Base-by-base conservation (phyloP, 1,284 basidiomycete genomes). In the Cryptococcus maquisensis region DNA sequence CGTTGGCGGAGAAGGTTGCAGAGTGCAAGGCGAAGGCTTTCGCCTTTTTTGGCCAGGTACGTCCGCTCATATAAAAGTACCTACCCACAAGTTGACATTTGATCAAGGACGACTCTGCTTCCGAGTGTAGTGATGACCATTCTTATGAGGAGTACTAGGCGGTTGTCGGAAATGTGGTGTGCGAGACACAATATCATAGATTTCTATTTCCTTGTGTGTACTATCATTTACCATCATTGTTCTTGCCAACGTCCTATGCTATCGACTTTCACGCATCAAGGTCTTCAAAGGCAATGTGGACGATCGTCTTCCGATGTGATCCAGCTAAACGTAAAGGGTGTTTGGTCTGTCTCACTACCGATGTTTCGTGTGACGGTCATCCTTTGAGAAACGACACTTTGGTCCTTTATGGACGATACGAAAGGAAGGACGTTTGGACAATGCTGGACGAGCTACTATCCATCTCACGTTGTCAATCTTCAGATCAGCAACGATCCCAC, bases 91-190 rank as follows among this genome's bases (percentile, higher is more conserved):
- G 54, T 48, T 74, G 73, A 39, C 75, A 71, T 51, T 76, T 76
- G 24, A 12, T 65, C 85, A 86, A 51, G 87, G 90, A 92, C 68
- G 90, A 92, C 72, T 90, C 87, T 53, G 90, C 91, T 64, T 71
- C 68, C 20, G 70, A 70, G 32, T 49, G 62, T 55, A 72, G 69
- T 50, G 69, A 71, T 46, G 68, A 66, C 40, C 61, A 63, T 36
- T 66, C 64, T 3, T 67, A 71, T 18, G 43, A 44, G 23, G 13
- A 40, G 28, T 32, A 10, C 28, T 32, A 6, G 5, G 28, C 10
- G 28, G 28, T 10, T 32, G 28, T 10, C 28, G 28, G 28, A 32
- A 10, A 32, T 3, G 4, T 40, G 16, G n/a, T n/a, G 9, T 40
- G 39, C 16, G 28, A 38, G 37, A 49, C 42, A 47, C 9, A 21